These are phyloP conservation scores for Pestalotiopsis sp. DNA, from an alignment of 2,329 filamentous ascomycete genomes.

Conservation along the genomic window DNA sequence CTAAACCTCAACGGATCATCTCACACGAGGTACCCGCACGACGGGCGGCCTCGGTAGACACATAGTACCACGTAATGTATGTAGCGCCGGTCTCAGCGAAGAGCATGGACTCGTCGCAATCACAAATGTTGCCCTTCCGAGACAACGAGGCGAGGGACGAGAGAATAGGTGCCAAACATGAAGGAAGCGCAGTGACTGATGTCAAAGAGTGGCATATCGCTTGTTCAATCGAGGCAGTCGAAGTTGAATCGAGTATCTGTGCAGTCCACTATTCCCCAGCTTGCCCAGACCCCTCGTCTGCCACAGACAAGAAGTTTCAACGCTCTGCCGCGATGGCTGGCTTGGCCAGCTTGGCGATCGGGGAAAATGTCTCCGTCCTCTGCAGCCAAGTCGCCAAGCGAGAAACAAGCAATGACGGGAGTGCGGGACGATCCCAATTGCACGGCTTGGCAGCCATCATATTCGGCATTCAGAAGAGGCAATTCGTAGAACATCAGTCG, in stretches of 20 bases:
- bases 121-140: background rate
- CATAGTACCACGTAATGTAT: background rate
- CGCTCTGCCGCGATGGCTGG: background rate
- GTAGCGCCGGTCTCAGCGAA: background rate
- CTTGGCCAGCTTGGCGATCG: background rate
- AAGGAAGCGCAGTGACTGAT: background rate
- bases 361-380: background rate
- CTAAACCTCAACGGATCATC: background rate
- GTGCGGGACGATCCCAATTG: conserved; percentile 1
- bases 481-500: background rate
- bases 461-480: background rate
- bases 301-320: background rate
- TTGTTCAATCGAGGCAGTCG: background rate
- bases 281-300: background rate
- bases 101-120: background rate
- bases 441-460: conserved; percentile 3
- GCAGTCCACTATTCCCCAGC: too few species aligned
- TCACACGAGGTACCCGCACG: background rate
- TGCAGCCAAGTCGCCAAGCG: conserved; percentile 9
- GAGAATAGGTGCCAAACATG: background rate
- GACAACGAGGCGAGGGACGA: background rate
- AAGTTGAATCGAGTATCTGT: background rate
- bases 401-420: conserved; percentile 10
- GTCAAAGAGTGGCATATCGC: background rate
- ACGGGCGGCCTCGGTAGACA: background rate